phyloP scores from a whole-genome alignment of 2,329 filamentous ascomycete species.

The Ilyonectria mors-panacis region DNA sequence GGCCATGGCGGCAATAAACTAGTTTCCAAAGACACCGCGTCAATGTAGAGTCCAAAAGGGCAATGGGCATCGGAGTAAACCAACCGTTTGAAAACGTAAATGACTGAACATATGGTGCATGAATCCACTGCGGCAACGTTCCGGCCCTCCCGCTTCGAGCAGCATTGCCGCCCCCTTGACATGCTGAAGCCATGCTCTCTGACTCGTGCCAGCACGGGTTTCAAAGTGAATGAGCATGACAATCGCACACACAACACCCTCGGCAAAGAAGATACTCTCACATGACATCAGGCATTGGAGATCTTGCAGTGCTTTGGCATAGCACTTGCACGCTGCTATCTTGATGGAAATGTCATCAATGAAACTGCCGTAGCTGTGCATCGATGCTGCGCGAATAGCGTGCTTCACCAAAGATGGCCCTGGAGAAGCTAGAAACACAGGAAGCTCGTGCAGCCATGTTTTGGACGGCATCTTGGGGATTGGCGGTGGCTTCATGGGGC shows the following conservation, averaged over 20 bases:
- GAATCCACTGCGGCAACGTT: slow-evolving; percentile 23
- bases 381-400: slow-evolving; percentile 29
- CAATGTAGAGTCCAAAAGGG: neutral
- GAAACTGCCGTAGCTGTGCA: slow-evolving; percentile 29
- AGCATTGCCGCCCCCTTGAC: slow-evolving; percentile 24
- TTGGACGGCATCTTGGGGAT: slow-evolving; percentile 3
- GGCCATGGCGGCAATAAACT: slow-evolving; percentile 30
- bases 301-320: slow-evolving; percentile 18
- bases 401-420: slow-evolving; percentile 7
- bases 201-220: slow-evolving; percentile 27
- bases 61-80: neutral
- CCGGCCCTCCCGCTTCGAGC: slow-evolving; percentile 14
- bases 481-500: slow-evolving; percentile 20
- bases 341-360: slow-evolving; percentile 20
- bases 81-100: slow-evolving; percentile 25
- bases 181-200: slow-evolving; percentile 26
- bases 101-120: slow-evolving; percentile 31
- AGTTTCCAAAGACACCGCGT: neutral
- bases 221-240: slow-evolving; percentile 31
- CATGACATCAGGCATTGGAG: slow-evolving; percentile 11
- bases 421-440: slow-evolving; percentile 10
- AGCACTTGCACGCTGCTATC: slow-evolving; percentile 22
- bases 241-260: slow-evolving; percentile 8
- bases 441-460: slow-evolving; percentile 29
- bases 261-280: neutral